Conservation (phyloP, 164 flowering plant genomes). For the Vitis riparia region DNA sequence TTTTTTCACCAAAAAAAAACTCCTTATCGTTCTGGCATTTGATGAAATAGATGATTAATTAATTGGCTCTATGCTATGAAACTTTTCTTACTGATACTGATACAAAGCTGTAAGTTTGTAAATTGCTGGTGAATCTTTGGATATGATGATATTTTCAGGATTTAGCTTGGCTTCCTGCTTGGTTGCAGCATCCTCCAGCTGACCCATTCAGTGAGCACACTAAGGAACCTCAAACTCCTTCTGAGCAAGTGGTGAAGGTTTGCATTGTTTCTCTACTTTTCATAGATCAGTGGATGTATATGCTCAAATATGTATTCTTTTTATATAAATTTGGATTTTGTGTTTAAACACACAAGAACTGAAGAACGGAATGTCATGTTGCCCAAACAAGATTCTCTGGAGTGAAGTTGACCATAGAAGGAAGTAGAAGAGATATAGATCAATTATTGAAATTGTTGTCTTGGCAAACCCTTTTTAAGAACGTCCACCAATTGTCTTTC, state of each 20-base stretch:
- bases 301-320: no score
- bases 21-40: not conserved
- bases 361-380: no score
- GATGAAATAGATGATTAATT: not conserved
- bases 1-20: not conserved
- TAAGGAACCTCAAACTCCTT: conserved; percentile 12
- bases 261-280: not conserved
- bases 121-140: not conserved
- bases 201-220: conserved; percentile 14
- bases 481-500: no score
- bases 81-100: not conserved
- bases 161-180: conserved; percentile 67
- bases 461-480: no score
- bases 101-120: not conserved
- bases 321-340: no score
- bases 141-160: conserved; percentile 37
- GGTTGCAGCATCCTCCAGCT: conserved; percentile 58
- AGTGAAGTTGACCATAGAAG: no score
- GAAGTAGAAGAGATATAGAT: no score
- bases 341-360: no score
- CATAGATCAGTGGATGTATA: not conserved
- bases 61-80: not conserved
- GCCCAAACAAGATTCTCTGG: no score
- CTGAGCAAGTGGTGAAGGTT: conserved; percentile 26
- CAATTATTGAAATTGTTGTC: no score